Evolutionary conservation across 495 filamentous ascomycete species (phyloP), one percentile per base, ranked within the genome.

Genomic region (Viridothelium virens): DNA sequence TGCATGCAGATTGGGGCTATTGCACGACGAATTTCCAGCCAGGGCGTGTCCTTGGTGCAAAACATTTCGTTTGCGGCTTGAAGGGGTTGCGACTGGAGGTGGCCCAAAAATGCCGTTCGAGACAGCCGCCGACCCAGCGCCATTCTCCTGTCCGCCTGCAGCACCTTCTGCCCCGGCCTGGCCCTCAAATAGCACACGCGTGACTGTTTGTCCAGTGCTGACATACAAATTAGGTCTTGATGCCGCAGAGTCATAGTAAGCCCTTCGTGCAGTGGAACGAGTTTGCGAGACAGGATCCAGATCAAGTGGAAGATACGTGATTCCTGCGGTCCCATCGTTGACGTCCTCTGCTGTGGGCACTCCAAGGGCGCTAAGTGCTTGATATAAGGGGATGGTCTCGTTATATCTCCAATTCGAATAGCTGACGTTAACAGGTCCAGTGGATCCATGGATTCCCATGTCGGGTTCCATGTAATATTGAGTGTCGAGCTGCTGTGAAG

Each of bases 261-360:
- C 67, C 37, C 34, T 59, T 36, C 68, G 48, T 12, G 71, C 71
- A 7, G 46, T 64, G 3, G 65, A 68, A 2, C 71, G 71, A 33
- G 66, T 66, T 53, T 66, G 37, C 16, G 48, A 63, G 39, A 63
- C 63, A 31, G 71, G 71, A 41, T 71, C 64, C 5, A 73, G 37
- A 65, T 69, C 61, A 31, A 70, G 59, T 34, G 71, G 71, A 38
- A 73, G 59, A 37, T 66, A 71, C 14, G 63, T 62, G 10, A 70
- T 70, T 3, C 71, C 71, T 14, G 69, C 70, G 18, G 69, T 61
- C 14, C 70, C 70, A 25, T 46, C 61, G 34, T 73, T 71, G 3
- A 70, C 70, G 62, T 73, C 71, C 46, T 65, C 66, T 12, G 71
- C 71, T 0, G 67, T 73, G 9, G 71, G 71, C 0, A 73, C 64